A percentile compares a stretch with the other conserved stretches of the same genome.
phyloP scores from a whole-genome alignment of 1,139 yeast species.

The Arxiozyma heterogenica region DNA sequence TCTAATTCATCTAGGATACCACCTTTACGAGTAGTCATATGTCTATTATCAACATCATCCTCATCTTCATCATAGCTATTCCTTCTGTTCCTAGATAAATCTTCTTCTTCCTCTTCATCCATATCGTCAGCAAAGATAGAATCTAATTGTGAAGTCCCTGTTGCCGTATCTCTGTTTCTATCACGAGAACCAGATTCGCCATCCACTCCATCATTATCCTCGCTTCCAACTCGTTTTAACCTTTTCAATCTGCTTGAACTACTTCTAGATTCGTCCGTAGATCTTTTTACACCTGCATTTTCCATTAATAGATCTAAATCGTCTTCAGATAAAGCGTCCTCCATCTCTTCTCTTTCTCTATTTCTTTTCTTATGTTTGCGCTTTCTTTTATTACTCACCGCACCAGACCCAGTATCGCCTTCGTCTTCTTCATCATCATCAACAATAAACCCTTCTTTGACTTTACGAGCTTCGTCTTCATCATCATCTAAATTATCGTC shows the following conservation, averaged over 20 bases:
- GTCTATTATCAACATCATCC: slow-evolving; percentile 22
- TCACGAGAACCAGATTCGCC: slow-evolving; percentile 16
- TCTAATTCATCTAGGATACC: slow-evolving; percentile 70
- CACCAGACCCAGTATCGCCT: slow-evolving; percentile 36
- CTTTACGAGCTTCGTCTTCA: slow-evolving; percentile 64
- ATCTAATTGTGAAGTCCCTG: slow-evolving; percentile 40
- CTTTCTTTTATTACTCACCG: slow-evolving; percentile 31
- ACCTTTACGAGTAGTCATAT: slow-evolving; percentile 22
- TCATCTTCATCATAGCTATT: slow-evolving; percentile 18
- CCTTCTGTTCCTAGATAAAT: slow-evolving; percentile 12
- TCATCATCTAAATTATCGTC: slow-evolving; percentile 71
- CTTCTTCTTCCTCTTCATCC: slow-evolving; percentile 36
- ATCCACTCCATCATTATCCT: slow-evolving; percentile 31
- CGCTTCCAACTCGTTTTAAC: slow-evolving; percentile 58
- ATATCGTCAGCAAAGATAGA: slow-evolving; percentile 86
- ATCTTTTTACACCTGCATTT: slow-evolving; percentile 60
- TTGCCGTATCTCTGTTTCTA: not conserved
- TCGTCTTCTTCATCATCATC: slow-evolving; percentile 76
- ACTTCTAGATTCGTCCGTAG: slow-evolving; percentile 29
- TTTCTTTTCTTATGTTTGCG: slow-evolving; percentile 34
- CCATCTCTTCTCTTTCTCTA: slow-evolving; percentile 33
- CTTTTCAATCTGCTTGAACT: slow-evolving; percentile 61
- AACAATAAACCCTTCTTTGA: slow-evolving; percentile 88
- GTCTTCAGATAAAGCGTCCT: slow-evolving; percentile 80
- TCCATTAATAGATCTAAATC: slow-evolving; percentile 87